Conservation (phyloP, 2,329 filamentous ascomycete species). For the Scytalidium sp. region DNA sequence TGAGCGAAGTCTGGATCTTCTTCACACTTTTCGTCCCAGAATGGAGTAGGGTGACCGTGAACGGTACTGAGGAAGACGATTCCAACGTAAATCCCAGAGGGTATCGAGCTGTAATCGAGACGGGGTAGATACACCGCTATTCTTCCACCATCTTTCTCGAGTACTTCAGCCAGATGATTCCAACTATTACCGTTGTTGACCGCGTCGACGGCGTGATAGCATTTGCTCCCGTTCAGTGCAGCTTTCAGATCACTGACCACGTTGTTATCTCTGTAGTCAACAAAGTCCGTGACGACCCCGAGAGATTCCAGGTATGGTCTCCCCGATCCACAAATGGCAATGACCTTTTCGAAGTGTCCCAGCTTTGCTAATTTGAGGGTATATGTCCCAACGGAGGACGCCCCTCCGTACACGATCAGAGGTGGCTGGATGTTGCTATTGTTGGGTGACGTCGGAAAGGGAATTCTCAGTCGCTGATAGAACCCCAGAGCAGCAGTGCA, state of each 20-base stretch:
- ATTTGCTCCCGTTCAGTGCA: not conserved
- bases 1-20: not conserved
- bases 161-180: not conserved
- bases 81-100: too few species aligned
- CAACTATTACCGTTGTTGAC: not conserved
- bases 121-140: not conserved
- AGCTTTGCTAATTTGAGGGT: constrained; percentile 46
- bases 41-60: too few species aligned
- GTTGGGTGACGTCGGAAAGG: constrained; percentile 27
- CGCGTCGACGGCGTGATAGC: not conserved
- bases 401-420: constrained; percentile 20
- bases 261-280: constrained; percentile 48
- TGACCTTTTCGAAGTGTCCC: constrained; percentile 54
- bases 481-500: constrained; percentile 36
- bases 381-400: constrained; percentile 41
- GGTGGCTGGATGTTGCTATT: constrained; percentile 2
- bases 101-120: not conserved
- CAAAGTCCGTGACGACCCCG: constrained; percentile 47
- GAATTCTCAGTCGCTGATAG: constrained; percentile 30
- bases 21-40: not conserved
- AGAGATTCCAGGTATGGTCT: constrained; percentile 40
- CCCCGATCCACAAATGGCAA: constrained; percentile 50
- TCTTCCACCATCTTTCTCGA: too few species aligned
- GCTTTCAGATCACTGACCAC: not conserved
- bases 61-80: too few species aligned